Evolutionary conservation across 805 yeast species (phyloP).

Genomic region (Kodamaea jinghongensis): DNA sequence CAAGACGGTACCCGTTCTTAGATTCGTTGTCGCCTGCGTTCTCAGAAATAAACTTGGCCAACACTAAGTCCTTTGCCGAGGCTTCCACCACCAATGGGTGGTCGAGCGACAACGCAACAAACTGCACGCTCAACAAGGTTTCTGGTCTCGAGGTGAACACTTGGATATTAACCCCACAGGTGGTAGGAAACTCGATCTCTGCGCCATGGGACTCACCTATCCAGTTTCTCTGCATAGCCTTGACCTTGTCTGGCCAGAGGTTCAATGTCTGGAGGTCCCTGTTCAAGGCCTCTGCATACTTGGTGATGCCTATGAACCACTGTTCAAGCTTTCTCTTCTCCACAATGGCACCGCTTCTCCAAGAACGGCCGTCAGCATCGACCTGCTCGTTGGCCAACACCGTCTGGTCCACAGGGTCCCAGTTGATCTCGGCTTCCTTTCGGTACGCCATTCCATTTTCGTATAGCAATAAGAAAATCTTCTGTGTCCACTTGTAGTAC

Average conservation of each 20-base stretch:
- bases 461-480: conserved; percentile 69
- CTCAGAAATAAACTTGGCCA: conserved; percentile 51
- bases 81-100: conserved; percentile 59
- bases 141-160: conserved; percentile 91
- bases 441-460: conserved; percentile 83
- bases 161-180: conserved; percentile 28
- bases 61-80: conserved; percentile 27
- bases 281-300: conserved; percentile 66
- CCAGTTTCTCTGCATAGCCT: conserved; percentile 91
- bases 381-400: conserved; percentile 96
- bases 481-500: conserved; percentile 91
- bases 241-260: conserved; percentile 88
- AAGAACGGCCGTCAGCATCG: conserved; percentile 83
- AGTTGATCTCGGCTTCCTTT: conserved; percentile 84
- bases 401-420: conserved; percentile 97
- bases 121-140: conserved; percentile 80
- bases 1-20: conserved; percentile 56
- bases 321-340: conserved; percentile 80
- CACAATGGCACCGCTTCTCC: conserved; percentile 96
- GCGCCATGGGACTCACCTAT: conserved; percentile 87
- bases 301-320: conserved; percentile 92
- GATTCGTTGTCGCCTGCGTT: conserved; percentile 32
- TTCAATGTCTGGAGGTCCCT: conserved; percentile 59
- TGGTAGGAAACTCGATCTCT: conserved; percentile 52
- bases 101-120: conserved; percentile 69